Conservation (phyloP, 495 filamentous ascomycete genomes). For the Tuber calosporum region DNA sequence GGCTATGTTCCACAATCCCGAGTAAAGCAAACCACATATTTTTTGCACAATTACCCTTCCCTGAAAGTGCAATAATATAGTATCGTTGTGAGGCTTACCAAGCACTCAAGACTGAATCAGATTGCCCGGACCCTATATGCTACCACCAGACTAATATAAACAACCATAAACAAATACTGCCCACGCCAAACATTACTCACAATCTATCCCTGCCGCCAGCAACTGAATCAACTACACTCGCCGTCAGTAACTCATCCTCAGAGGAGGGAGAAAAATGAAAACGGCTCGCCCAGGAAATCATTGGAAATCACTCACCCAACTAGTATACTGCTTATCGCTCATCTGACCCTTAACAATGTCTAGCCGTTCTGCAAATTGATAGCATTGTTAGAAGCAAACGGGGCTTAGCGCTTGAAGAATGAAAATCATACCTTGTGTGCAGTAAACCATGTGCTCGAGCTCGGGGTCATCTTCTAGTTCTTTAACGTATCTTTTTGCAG, state of each 20-base stretch:
- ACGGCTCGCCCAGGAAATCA: not conserved
- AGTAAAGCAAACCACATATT: not conserved
- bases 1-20: not conserved
- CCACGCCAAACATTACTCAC: not conserved
- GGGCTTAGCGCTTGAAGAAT: not conserved
- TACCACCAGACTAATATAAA: not conserved
- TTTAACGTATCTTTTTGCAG: constrained; percentile 17
- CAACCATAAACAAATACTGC: not conserved
- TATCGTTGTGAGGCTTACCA: not conserved
- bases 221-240: not conserved
- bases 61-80: not conserved
- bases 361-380: not conserved
- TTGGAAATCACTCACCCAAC: not conserved
- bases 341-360: not conserved
- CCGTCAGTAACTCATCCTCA: not conserved
- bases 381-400: not conserved
- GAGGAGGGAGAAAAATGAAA: not conserved
- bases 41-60: not conserved
- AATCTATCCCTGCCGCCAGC: not conserved
- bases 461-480: constrained; percentile 15
- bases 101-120: not conserved
- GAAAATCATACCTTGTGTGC: constrained; percentile 21
- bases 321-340: not conserved
- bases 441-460: constrained; percentile 25
- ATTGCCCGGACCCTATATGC: not conserved